Percentiles rank a stretch among this genome's conserved stretches.
Evolutionary conservation across 352 stramenopile species (phyloP).

Genomic region (Phytophthora sansomeana): DNA sequence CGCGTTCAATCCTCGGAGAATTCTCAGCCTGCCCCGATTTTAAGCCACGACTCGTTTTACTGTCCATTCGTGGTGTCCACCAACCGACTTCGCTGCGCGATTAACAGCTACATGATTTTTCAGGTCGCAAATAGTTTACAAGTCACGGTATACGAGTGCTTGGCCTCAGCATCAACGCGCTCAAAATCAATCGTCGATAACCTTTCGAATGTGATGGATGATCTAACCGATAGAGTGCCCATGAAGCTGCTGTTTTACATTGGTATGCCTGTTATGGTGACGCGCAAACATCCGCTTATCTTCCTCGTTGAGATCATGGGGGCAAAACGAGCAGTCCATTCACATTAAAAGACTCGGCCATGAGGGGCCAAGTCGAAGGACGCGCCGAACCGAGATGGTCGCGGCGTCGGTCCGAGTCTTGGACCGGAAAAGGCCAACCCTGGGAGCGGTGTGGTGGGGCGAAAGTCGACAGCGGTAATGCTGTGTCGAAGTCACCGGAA

Average conservation of each 20-base stretch:
- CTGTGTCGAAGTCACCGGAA: too few species aligned
- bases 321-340: too few species aligned
- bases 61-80: slow-evolving; percentile 17
- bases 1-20: neutral
- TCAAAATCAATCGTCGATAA: slow-evolving; percentile 10
- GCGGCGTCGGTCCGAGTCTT: too few species aligned
- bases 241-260: slow-evolving; percentile 31
- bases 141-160: slow-evolving; percentile 7
- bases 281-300: slow-evolving; percentile 19
- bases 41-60: slow-evolving; percentile 6
- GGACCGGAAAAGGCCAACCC: too few species aligned
- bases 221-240: slow-evolving; percentile 15
- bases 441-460: too few species aligned
- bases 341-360: too few species aligned
- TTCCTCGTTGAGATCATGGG: too few species aligned
- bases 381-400: too few species aligned
- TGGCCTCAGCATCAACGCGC: neutral
- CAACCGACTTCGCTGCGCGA: slow-evolving; percentile 20
- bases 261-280: slow-evolving; percentile 24
- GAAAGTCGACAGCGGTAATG: too few species aligned
- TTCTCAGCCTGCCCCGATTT: neutral
- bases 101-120: slow-evolving; percentile 22
- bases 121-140: neutral
- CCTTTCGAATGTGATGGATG: slow-evolving; percentile 13
- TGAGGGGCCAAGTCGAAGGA: too few species aligned